phyloP scores from a whole-genome alignment of 2,329 filamentous ascomycete species.

The Ophiocordyceps robertsii region DNA sequence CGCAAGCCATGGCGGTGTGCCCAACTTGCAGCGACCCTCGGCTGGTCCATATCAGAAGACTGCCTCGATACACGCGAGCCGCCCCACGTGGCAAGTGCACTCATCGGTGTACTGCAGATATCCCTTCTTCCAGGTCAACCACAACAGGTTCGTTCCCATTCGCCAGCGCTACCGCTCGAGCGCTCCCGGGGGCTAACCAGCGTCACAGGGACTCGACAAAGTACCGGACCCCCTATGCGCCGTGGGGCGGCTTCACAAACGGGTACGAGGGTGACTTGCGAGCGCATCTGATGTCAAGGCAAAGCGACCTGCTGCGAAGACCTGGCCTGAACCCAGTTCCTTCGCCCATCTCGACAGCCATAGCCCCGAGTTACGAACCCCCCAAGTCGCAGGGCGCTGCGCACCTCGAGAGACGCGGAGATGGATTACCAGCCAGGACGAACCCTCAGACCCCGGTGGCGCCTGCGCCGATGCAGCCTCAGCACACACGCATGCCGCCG shows the following conservation, averaged over 20 bases:
- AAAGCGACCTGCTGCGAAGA: conserved; percentile 15
- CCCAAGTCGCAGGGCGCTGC: background rate
- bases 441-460: background rate
- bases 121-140: conserved; percentile 44
- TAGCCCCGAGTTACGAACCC: background rate
- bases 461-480: conserved; percentile 3
- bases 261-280: conserved; percentile 41
- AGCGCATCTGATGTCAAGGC: conserved; percentile 27
- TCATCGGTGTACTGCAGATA: conserved; percentile 38
- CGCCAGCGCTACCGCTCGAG: background rate
- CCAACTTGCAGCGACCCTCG: conserved; percentile 1
- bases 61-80: conserved; percentile 10
- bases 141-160: conserved; percentile 34
- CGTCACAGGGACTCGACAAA: conserved; percentile 34
- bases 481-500: conserved; percentile 4
- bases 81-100: conserved; percentile 19
- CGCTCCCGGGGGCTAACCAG: conserved; percentile 6
- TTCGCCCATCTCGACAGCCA: background rate
- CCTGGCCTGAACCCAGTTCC: conserved; percentile 4
- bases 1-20: background rate
- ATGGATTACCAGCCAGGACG: background rate
- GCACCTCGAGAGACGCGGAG: background rate
- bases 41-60: background rate
- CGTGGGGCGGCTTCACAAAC: conserved; percentile 45
- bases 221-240: conserved; percentile 47